Base-by-base conservation (phyloP, 2,329 filamentous ascomycete genomes). In the Claviceps africana region DNA sequence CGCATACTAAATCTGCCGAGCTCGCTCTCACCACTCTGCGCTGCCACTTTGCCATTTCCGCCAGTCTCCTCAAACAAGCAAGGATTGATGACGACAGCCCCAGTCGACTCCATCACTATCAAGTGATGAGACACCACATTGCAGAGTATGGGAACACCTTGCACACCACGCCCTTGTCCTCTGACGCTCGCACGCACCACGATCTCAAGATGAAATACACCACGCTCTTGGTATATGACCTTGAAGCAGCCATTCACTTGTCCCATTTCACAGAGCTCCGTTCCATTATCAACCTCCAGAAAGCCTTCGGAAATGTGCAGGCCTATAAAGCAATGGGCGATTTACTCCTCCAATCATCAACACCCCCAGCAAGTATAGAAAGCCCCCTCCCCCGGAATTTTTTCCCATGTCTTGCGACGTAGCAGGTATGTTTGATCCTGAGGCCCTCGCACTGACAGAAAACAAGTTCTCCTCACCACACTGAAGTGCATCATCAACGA, bases 221-320 rank as follows among this genome's bases (percentile, higher is more conserved):
- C 6, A 77, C 81, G 2, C 67, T 95, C 19, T 70, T 88, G 8
- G 79, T 85, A 0, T 86, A 90, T 57, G 85, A 93, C 57, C 86
- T 95, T 55, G 89, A 95, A 68, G 84, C 81, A 2, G 80, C 83
- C 0, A 69, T 86, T 40, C 74, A 72, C 33, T 70, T 93, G 4
- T 77, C 81, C 54, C 72, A 76, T 21, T 93, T 83, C 84, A 77
- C 85, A 44, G 74, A 78, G 39, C 68, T 94, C 1, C 69, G 73
- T 5, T 65, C 70, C 17, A 77, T 88, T 8, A 75, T 93, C 22
- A 61, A 74, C 51, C 74, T 71, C 50, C 73, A 75, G 1, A 67
- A 66, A 6, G 50, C 60, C 0, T 79, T 73, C 52, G 64, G 66
- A 19, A 71, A 71, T 49, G 66, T 72, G 35, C 58, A 62, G 4